Evolutionary conservation across 345 rosid genomes (phyloP).

Genomic region (Kandelia obovata): DNA sequence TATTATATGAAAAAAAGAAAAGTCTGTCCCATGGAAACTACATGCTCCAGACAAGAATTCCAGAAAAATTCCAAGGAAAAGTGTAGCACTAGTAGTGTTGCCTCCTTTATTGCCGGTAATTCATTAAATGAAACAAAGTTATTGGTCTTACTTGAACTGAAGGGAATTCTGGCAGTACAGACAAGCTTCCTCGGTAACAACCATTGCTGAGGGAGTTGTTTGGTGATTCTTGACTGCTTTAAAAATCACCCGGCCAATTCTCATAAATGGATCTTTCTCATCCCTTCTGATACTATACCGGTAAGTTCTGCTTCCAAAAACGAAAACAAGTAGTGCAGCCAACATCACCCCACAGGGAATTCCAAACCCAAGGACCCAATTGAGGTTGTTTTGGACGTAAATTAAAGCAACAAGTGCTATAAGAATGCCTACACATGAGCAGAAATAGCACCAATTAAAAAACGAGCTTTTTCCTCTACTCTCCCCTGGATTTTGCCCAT

Average conservation of each 20-base stretch:
- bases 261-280: background rate
- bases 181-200: background rate
- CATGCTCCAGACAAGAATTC: no score
- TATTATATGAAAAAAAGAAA: no score
- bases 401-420: background rate
- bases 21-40: no score
- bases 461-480: background rate
- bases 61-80: background rate
- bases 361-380: conserved; percentile 1
- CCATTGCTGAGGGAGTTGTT: background rate
- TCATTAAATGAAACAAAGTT: background rate
- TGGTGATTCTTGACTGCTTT: background rate
- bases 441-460: conserved; percentile 11
- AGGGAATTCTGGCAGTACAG: background rate
- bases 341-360: background rate
- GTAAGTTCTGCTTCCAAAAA: conserved; percentile 10
- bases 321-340: background rate
- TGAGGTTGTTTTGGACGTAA: background rate
- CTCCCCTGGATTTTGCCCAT: background rate
- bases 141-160: background rate
- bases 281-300: background rate
- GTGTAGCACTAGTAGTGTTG: background rate
- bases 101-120: background rate
- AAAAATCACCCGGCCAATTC: background rate
- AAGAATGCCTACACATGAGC: background rate